phyloP scores from a whole-genome alignment of 352 stramenopile species.

The Phytophthora europaea region DNA sequence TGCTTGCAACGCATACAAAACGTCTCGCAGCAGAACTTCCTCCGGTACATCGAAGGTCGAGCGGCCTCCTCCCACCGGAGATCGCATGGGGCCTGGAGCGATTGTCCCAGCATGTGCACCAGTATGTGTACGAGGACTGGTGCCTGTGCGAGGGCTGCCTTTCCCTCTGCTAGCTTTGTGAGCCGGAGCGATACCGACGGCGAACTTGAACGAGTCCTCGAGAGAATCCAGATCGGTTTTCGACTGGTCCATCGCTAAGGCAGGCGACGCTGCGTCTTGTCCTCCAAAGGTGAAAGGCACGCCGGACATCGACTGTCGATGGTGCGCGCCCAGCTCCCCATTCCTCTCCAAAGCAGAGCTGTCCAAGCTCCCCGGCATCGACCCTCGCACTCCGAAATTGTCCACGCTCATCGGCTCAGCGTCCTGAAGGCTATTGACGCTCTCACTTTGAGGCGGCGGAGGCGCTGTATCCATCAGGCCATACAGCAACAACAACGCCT shows the following conservation, averaged over 20 bases:
- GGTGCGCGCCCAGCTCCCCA: conserved; percentile 11
- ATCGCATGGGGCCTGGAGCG: conserved; percentile 1
- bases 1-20: conserved; percentile 93
- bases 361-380: conserved; percentile 16
- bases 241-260: conserved; percentile 11
- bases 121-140: conserved; percentile 14
- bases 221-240: conserved; percentile 63
- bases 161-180: conserved; percentile 43
- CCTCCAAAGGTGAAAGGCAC: conserved; percentile 22
- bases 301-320: conserved; percentile 42
- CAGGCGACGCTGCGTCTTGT: conserved; percentile 1
- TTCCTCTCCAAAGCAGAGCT: conserved; percentile 21
- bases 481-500: conserved; percentile 73
- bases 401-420: conserved; percentile 24
- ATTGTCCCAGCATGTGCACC: conserved; percentile 7
- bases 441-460: conserved; percentile 15
- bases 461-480: conserved; percentile 70
- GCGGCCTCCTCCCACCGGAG: conserved; percentile 6
- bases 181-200: conserved; percentile 66
- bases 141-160: conserved; percentile 17
- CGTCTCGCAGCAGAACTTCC: conserved; percentile 90
- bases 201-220: conserved; percentile 86
- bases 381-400: conserved; percentile 5
- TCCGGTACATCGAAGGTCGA: conserved; percentile 84
- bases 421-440: conserved; percentile 8